These are phyloP conservation scores for Trypanosoma vivax DNA, from an alignment of 208 protist species.

Conservation along the genomic window DNA sequence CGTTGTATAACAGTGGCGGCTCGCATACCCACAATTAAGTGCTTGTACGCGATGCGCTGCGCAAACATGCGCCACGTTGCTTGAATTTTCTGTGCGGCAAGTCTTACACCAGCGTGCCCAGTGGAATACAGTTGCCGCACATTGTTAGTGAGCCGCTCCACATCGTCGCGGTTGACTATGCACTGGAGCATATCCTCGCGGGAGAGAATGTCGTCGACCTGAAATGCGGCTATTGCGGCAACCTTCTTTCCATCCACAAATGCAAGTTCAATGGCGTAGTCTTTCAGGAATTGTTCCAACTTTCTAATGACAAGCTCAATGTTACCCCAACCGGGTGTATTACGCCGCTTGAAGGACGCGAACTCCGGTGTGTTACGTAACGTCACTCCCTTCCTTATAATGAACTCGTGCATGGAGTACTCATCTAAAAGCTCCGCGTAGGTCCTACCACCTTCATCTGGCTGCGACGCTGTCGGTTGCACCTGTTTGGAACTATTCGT, in stretches of 20 bases:
- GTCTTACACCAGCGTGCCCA: constrained; percentile 47
- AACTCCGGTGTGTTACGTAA: constrained; percentile 89
- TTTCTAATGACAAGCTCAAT: constrained; percentile 70
- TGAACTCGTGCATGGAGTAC: constrained; percentile 94
- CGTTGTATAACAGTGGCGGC: constrained; percentile 81
- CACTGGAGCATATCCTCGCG: constrained; percentile 61
- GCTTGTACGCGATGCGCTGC: constrained; percentile 72
- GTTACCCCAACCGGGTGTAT: constrained; percentile 71
- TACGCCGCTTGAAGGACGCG: constrained; percentile 85
- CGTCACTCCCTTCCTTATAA: constrained; percentile 85
- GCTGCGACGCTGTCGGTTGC: not conserved
- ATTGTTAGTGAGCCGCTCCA: constrained; percentile 56
- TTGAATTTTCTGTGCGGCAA: constrained; percentile 84
- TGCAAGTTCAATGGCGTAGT: constrained; percentile 77
- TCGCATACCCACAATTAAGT: constrained; percentile 68
- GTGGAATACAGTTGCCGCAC: constrained; percentile 46
- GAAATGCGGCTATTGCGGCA: constrained; percentile 62
- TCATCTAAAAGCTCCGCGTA: constrained; percentile 90
- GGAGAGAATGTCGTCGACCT: constrained; percentile 40
- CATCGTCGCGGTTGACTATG: constrained; percentile 77
- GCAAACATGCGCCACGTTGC: constrained; percentile 85
- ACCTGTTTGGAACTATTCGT: not conserved
- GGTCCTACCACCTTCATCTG: constrained; percentile 69
- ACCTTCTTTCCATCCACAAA: constrained; percentile 89
- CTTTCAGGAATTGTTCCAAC: constrained; percentile 71